Base-by-base conservation (phyloP, 192 early-diverging fungal genomes). In the Dispira simplex region DNA sequence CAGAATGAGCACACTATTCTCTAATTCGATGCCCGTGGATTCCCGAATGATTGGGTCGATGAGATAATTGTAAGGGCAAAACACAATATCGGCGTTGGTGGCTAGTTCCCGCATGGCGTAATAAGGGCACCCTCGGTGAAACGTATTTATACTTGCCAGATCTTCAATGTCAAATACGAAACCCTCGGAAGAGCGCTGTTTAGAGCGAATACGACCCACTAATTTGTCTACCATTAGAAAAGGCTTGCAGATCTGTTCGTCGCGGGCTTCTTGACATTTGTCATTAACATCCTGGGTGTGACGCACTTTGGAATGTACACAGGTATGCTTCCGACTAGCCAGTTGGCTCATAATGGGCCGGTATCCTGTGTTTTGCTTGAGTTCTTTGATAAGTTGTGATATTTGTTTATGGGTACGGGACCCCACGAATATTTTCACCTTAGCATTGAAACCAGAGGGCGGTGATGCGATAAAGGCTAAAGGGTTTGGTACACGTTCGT, bases 21-120 rank as follows among this genome's bases (percentile, higher is more conserved):
- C 65, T 11, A 84, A 69, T 11, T 72, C 62, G 45, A 85, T 82
- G 10, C 72, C 76, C 13, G 76, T 63, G 18, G 73, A 66, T 20
- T 68, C 60, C 25, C 84, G 68, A 25, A 85, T 78, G 0, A 67
- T 60, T 0, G 84, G 84, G 65, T 83, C 81, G 46, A 85, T 67
- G 0, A 85, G 70, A 43, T 85, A 85, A 46, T 85, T 83, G 64
- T 85, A 85, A 0, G 84, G 84, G 44, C 81, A 82, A 57, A 85
- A 84, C 4, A 85, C 64, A 18, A 85, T 62, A 6, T 85, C 77
- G 6, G 82, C 82, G 2, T 26, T 47, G 8, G 57, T 69, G 9
- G 74, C 65, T 18, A 81, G 10, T 8, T 69, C 74, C 27, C 76
- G 73, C 6, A 77, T 49, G 2, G 82, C 76, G 65, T 67, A 85